Evolutionary conservation across 164 flowering plant species (phyloP), one percentile per base, ranked within the genome.

Genomic region (Annona squamosa): DNA sequence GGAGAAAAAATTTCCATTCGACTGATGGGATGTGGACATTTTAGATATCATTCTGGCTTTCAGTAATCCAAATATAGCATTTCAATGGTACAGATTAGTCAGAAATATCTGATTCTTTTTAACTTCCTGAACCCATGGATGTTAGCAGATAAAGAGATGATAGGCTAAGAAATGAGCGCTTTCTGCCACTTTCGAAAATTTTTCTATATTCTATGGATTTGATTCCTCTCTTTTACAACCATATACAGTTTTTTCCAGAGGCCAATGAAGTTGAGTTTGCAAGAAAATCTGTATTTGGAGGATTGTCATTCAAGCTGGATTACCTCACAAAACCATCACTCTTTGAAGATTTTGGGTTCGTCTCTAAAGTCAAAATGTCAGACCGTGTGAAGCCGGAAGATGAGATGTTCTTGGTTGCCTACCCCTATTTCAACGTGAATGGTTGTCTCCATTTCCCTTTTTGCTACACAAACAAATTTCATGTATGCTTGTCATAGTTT

Each of bases 361-460:
- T 65, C 63, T 62, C 85, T 59, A 92, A 90, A 75, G 90, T 94
- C 67, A 94, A 88, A 81, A 94, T 92, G 97, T 78, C 85, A 41
- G 99, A 91, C 72, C 90, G 95, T 18, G 97, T 92, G 76, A 91
- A 87, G 79, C 87, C 91, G 70, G 93, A 90, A 77, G 99, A 94
- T 80, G 95, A 92, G 69, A 80, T 91, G 9, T 91, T 91, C 81
- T 63, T 92, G 63, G 95, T 89, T 67, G 99, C 87, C 18, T 94
- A 94, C 83, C 97, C 99, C 43, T 92, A 94, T 81, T 94, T 91
- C 70, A 94, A 92, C 79, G 99, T 94, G 73, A 89, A 91, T 79
- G 97, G 94, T 87, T 86, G 63, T 41, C 74, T 64, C 64, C 70
- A 74, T 65, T 48, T 13, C 46, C 12, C 65, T 41, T 4, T 77